phyloP scores from a whole-genome alignment of 192 early-diverging fungal genomes.

The Rhizophlyctis rosea region DNA sequence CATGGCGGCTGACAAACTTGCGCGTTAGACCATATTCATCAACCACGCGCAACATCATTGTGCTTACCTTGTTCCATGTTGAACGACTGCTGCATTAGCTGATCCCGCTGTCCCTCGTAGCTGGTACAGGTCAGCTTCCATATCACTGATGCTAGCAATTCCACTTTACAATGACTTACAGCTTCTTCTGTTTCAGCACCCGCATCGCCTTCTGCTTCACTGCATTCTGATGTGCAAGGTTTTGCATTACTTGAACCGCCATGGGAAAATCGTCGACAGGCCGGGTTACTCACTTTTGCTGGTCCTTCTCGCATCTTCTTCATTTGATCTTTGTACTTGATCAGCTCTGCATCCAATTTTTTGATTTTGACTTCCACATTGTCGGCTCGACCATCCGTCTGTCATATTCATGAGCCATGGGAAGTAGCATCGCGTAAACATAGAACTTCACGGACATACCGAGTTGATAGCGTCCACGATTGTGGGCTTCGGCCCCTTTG shows the following conservation, averaged over 20 bases:
- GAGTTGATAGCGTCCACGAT: constrained; percentile 80
- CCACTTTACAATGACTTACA: constrained; percentile 45
- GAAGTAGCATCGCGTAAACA: not conserved
- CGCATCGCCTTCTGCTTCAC: constrained; percentile 91
- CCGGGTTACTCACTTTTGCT: constrained; percentile 30
- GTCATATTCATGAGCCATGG: constrained; percentile 8
- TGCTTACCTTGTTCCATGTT: constrained; percentile 98
- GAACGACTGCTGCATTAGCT: constrained; percentile 93
- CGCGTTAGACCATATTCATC: not conserved
- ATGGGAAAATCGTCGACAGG: not conserved
- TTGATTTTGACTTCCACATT: constrained; percentile 91
- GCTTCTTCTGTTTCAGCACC: constrained; percentile 89
- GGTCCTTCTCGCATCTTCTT: constrained; percentile 72
- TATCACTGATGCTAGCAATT: not conserved
- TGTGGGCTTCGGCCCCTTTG: constrained; percentile 78
- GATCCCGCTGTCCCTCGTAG: constrained; percentile 91
- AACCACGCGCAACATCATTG: no score
- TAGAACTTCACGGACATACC: constrained; percentile 35
- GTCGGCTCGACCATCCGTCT: constrained; percentile 84
- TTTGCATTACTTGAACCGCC: not conserved
- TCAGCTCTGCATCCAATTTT: constrained; percentile 89
- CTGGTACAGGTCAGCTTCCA: constrained; percentile 25
- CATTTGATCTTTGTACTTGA: constrained; percentile 91
- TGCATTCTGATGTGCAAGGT: no score
- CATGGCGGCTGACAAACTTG: constrained; percentile 43